Evolutionary conservation across 495 filamentous ascomycete species (phyloP), one percentile per base, ranked within the genome.

Genomic region (Chaetomium cochliodes): DNA sequence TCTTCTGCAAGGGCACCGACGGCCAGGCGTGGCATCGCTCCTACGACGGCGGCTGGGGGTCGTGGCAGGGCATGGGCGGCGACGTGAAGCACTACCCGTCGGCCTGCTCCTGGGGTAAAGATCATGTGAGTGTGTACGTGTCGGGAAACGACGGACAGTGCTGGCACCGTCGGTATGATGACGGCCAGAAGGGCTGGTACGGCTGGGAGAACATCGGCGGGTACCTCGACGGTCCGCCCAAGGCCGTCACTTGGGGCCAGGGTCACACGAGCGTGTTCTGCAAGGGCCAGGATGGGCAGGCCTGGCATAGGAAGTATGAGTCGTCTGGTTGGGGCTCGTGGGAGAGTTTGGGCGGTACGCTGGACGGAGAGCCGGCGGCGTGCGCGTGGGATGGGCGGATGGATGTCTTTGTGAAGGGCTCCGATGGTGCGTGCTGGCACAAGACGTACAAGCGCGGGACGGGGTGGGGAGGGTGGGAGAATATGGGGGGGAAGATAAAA

Each of bases 321-420:
- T 51, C 23, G 42, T 51, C 23, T 23, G 58, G 28, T 16, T 72
- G 69, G 69, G 65, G 52, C 46, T 51, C 55, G 42, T 72, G 69
- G 69, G 64, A 67, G 59, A 62, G 22, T 20, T 50, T 72, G 0
- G 67, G 69, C 0, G 69, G 69, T 3, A 39, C 46, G 15, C 55
- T 72, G 15, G 69, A 69, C 28, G 60, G 64, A 6, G 18, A 63
- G 49, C 62, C 66, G 44, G 67, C 69, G 22, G 71, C 67, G n/a
- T 61, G 60, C 15, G 69, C 71, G 60, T 68, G 62, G 61, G 25
- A 67, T 9, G 66, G 67, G 16, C 59, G 67, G 26, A 67, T 72
- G 65, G 69, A 72, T 44, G 46, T 75, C 16, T 69, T 69, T 33
- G 67, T 67, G 33, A 60, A 67, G 63, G 73, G 72, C 39, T 61